A percentile compares a stretch with the other conserved stretches of the same genome.
phyloP scores from a whole-genome alignment of 2,329 filamentous ascomycete genomes.

The Exophiala sp. region DNA sequence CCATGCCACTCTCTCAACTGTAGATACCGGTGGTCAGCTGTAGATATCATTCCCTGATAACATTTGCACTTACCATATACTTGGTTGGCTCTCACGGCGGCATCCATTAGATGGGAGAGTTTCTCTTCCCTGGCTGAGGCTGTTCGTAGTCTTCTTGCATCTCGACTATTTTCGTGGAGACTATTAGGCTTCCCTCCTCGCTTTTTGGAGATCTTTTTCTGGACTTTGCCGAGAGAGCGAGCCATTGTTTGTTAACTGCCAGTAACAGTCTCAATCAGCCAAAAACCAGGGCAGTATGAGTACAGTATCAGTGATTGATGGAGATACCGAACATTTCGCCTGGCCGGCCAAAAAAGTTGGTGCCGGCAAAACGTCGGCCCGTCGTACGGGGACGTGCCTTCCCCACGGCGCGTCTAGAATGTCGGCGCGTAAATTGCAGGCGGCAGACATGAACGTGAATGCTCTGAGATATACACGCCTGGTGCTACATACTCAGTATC shows the following conservation, averaged over 20 bases:
- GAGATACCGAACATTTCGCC: background rate
- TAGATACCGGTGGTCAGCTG: constrained; percentile 4
- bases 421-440: background rate
- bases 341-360: constrained; percentile 5
- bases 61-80: constrained; percentile 61
- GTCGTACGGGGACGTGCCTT: background rate
- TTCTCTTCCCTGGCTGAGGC: constrained; percentile 78
- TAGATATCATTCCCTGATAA: too few relatives aligned
- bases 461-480: too few relatives aligned
- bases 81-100: constrained; percentile 67
- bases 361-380: constrained; percentile 19
- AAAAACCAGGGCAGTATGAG: too few relatives aligned
- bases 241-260: constrained; percentile 55
- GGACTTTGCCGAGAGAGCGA: constrained; percentile 70
- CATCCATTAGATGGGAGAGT: constrained; percentile 64
- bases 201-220: constrained; percentile 88
- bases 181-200: constrained; percentile 64
- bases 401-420: background rate
- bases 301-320: background rate
- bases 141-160: constrained; percentile 72
- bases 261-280: too few relatives aligned
- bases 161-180: constrained; percentile 81
- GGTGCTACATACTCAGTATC: background rate
- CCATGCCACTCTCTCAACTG: constrained; percentile 63
- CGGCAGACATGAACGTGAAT: background rate